Conservation (phyloP, 2,329 filamentous ascomycete genomes). For the Sporothrix pseudoabietina region DNA sequence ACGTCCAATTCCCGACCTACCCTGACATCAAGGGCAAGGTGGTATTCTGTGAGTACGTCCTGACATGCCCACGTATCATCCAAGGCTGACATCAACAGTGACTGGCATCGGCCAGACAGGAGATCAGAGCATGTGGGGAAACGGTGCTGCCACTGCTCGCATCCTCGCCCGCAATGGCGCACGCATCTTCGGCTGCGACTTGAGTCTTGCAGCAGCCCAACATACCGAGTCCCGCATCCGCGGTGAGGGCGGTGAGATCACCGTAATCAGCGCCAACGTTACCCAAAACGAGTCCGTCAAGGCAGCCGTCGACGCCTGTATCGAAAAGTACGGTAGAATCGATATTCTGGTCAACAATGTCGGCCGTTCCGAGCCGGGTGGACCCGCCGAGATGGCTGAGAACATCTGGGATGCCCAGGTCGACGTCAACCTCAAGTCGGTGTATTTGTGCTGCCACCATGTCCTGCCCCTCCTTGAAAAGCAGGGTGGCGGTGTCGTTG, state of each 20-base stretch:
- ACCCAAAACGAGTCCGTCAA: conserved; percentile 20
- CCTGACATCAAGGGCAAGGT: conserved; percentile 12
- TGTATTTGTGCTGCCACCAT: conserved; percentile 19
- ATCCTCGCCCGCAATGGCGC: conserved; percentile 22
- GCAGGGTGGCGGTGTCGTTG: neutral
- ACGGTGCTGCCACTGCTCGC: conserved; percentile 17
- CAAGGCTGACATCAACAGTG: conserved; percentile 2
- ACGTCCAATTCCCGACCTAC: conserved; percentile 10
- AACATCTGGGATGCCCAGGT: conserved; percentile 17
- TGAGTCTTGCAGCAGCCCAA: conserved; percentile 1
- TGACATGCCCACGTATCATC: neutral
- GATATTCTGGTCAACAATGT: conserved; percentile 25
- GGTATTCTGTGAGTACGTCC: neutral
- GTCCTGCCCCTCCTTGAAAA: neutral
- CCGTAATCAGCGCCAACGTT: conserved; percentile 14
- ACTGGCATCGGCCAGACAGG: conserved; percentile 24
- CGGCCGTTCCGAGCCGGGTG: conserved; percentile 23
- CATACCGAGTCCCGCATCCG: conserved; percentile 18
- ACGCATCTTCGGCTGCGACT: conserved; percentile 19
- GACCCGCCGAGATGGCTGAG: conserved; percentile 22
- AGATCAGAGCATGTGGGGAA: conserved; percentile 25
- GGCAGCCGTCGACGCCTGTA: conserved; percentile 11
- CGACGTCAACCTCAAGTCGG: conserved; percentile 24
- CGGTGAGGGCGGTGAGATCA: conserved; percentile 16
- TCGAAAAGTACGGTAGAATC: conserved; percentile 14